phyloP scores from a whole-genome alignment of 352 stramenopile genomes.

The Plasmopara viticola region DNA sequence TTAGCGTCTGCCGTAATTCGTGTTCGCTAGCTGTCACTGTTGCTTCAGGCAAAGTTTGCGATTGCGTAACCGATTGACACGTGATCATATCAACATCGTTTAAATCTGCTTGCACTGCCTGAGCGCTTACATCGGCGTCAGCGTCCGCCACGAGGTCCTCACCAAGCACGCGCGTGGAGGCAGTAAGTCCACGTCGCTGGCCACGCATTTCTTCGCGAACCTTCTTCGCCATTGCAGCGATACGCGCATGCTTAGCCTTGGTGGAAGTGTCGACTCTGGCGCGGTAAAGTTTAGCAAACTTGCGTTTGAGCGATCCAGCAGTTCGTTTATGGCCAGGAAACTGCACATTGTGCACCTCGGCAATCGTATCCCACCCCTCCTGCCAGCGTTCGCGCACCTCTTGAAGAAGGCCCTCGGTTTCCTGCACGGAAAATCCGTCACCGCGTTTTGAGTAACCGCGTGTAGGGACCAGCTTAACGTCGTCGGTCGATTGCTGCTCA shows the following conservation, averaged over 20 bases:
- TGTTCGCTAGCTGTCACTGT: conserved; percentile 18
- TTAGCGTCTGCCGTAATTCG: conserved; percentile 20
- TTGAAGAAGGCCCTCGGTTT: conserved; percentile 25
- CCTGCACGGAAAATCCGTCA: conserved; percentile 28
- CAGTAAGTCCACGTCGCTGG: conserved; percentile 16
- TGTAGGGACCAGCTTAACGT: conserved; percentile 2
- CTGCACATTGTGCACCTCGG: conserved; percentile 29
- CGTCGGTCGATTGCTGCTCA: conserved; percentile 10
- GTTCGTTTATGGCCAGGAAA: conserved; percentile 30
- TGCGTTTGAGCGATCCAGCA: conserved; percentile 30
- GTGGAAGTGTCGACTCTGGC: conserved; percentile 16
- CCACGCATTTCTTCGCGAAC: conserved; percentile 32
- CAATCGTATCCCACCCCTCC: conserved; percentile 29
- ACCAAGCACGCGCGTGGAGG: conserved; percentile 3
- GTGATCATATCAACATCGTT: conserved; percentile 20
- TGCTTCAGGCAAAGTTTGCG: conserved; percentile 8
- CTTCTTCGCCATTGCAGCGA: conserved; percentile 21
- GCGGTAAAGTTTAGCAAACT: conserved; percentile 34
- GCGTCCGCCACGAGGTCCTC: conserved; percentile 15
- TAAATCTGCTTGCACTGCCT: conserved; percentile 19
- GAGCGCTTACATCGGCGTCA: conserved; percentile 4
- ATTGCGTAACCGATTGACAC: conserved; percentile 6
- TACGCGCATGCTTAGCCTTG: conserved; percentile 24
- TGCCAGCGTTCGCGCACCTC: conserved; percentile 25
- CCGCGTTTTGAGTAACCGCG: conserved; percentile 24